Conservation (phyloP, 2,329 filamentous ascomycete species). For the Trichophyton schoenleinii region DNA sequence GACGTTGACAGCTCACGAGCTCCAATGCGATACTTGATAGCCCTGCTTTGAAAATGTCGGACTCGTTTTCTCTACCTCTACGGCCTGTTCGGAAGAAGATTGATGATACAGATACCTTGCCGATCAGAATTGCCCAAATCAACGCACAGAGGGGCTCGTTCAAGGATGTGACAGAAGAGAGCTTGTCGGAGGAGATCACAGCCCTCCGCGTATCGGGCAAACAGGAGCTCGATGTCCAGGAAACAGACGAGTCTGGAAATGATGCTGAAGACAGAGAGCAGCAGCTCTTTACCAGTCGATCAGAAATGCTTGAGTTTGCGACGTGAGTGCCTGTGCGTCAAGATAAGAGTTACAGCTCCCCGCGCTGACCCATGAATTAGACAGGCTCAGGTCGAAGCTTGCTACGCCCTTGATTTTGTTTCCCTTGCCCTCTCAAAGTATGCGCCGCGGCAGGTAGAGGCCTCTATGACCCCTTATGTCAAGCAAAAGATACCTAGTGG, state of each 20-base stretch:
- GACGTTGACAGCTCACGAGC: too few relatives aligned
- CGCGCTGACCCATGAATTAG: constrained; percentile 16
- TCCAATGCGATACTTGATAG: too few relatives aligned
- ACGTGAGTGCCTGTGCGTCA: constrained; percentile 21
- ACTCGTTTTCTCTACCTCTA: constrained; percentile 45
- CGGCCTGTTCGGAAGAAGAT: constrained; percentile 37
- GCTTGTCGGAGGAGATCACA: constrained; percentile 56
- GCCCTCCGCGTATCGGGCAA: constrained; percentile 31
- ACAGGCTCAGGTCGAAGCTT: constrained; percentile 35
- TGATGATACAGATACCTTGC: constrained; percentile 37
- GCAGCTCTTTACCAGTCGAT: constrained; percentile 32
- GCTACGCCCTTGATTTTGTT: constrained; percentile 66
- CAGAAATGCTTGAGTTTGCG: constrained; percentile 34
- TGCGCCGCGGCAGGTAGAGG: constrained; percentile 54
- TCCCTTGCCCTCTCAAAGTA: constrained; percentile 77
- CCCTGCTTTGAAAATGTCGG: constrained; percentile 20
- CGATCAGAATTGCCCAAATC: constrained; percentile 65
- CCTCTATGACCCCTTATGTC: constrained; percentile 57
- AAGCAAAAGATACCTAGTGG: constrained; percentile 61
- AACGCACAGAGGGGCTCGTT: constrained; percentile 70
- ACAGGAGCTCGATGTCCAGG: constrained; percentile 36
- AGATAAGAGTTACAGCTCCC: neutral
- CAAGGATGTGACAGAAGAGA: constrained; percentile 61
- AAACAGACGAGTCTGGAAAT: constrained; percentile 16
- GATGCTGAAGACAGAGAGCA: constrained; percentile 30